Conservation (phyloP, 2,329 filamentous ascomycete genomes). For the Daldinia sp. region DNA sequence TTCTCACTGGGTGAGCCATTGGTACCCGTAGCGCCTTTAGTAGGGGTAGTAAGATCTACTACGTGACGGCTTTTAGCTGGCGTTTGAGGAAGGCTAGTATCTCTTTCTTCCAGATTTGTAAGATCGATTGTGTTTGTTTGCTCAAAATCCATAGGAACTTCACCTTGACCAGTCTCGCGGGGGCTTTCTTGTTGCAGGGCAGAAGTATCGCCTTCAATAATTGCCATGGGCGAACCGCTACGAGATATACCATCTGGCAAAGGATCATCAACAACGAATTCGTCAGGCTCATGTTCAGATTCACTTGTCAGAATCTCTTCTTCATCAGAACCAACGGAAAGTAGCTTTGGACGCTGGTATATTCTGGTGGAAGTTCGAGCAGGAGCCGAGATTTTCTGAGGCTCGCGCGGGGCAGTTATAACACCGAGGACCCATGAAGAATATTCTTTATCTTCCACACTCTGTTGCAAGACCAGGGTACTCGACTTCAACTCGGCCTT, state of each 20-base stretch:
- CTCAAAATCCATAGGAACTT: background rate
- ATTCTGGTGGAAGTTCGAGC: slow-evolving; percentile 36
- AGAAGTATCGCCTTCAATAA: background rate
- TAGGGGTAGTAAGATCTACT: slow-evolving; percentile 38
- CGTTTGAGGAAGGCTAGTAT: slow-evolving; percentile 7
- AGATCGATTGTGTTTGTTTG: slow-evolving; percentile 12
- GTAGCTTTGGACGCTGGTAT: slow-evolving; percentile 21
- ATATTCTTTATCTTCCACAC: slow-evolving; percentile 67
- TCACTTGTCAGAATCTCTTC: slow-evolving; percentile 62
- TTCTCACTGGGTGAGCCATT: background rate
- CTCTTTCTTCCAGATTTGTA: slow-evolving; percentile 4
- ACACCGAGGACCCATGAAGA: slow-evolving; percentile 59
- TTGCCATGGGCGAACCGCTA: background rate
- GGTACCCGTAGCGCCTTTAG: background rate
- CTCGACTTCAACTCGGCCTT: slow-evolving; percentile 61
- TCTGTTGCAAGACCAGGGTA: slow-evolving; percentile 69
- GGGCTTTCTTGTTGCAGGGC: background rate
- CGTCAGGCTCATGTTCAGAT: slow-evolving; percentile 56
- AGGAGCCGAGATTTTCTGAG: slow-evolving; percentile 48
- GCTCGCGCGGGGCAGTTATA: slow-evolving; percentile 53
- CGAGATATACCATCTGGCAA: background rate
- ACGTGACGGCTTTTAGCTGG: slow-evolving; percentile 27
- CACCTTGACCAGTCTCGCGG: background rate
- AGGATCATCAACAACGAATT: slow-evolving; percentile 59
- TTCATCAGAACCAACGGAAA: slow-evolving; percentile 46